Evolutionary conservation across 495 filamentous ascomycete genomes (phyloP), one percentile per base, ranked within the genome.

Genomic region (Penicillium chermesinum): DNA sequence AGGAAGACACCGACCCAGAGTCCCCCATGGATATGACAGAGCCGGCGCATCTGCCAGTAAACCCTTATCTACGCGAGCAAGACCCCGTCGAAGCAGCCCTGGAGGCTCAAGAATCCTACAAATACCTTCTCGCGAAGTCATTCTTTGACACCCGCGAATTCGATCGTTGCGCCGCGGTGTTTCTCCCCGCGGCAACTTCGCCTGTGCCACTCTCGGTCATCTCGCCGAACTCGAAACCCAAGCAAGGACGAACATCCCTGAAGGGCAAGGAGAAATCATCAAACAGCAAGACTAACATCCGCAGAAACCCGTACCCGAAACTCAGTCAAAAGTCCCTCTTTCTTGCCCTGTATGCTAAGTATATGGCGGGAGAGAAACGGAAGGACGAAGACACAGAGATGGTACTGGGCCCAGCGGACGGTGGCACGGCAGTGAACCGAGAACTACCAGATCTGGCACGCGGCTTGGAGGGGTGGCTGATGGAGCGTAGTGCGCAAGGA

Each of bases 381-480:
- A 95, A 88, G 64, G 86, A 96, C 62, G 94, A 99, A 59, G 94
- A 96, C 25, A 87, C 87, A 19, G 94, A 99, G 69, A 97, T 96
- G 89, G 86, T 99, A 6, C 76, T 99, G 63, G 94, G 94, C 0
- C 94, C 94, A 0, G 80, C 88, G 25, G 94, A 99, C 64, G 82
- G 87, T 13, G 90, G 89, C 0, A 77, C 80, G 37, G 87, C 88
- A 4, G 67, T 81, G 41, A 97, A 99, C 63, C 87, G 86, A 55
- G 88, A 96, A 64, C 65, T 97, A 2, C 71, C 84, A 6, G 77
- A 77, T 2, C 77, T 97, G 13, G 81, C 83, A 10, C 76, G 82
- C n/a, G 81, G 81, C 15, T 66, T 99, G 30, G 82, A 95, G 54
- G 74, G 73, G 17, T 91, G 87, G 84, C 87, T 96, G 48, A 65